Base-by-base conservation (phyloP, 2,329 filamentous ascomycete genomes). In the Conoideocrella luteorostrata region DNA sequence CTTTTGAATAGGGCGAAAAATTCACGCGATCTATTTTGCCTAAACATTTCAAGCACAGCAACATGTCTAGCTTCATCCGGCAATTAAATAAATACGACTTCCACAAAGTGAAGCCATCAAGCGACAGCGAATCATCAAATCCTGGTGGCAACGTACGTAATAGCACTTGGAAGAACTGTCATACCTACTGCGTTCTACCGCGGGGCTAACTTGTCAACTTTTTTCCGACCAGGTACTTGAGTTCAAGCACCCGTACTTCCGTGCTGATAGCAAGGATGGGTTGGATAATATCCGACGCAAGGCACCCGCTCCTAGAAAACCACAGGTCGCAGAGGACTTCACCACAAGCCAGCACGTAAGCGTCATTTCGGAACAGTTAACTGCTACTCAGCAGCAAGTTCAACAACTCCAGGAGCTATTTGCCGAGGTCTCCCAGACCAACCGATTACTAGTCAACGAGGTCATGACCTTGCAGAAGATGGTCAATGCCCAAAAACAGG, bases 11-110 rank as follows among this genome's bases (percentile, higher is more conserved):
- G 91, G 95, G 94, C 65, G 91, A 97, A 64, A 95, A 95, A 65
- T 98, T 98, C 60, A 97, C 93, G 18, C 95, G 96, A 64, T 86
- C 87, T 30, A 95, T 98, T 56, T 79, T 98, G 13, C 93, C 93
- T 3, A 96, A 97, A 62, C 89, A 97, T 59, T 98, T 98, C 74
- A 98, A 98, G 67, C 93, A 97, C 68, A 95, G 88, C 77, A 96
- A 96, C 64, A 96, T 96, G 70, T 90, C 90, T 24, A 95, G 89
- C 66, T 96, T 96, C 61, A 90, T 96, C 46, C 85, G 90, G 39
- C 90, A 96, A 63, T 71, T 96, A 46, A 96, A 96, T 71, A 96
- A 96, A 63, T 96, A 95, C 65, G 90, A 95, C 61, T 98, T 98
- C 56, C 93, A 98, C 73, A 98, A 98, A 73, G 90, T 97, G 51